Percentiles rank a stretch among this genome's conserved stretches.
These are phyloP conservation scores for Jamesozyma piceae DNA, from an alignment of 805 yeast species.

Conservation along the genomic window DNA sequence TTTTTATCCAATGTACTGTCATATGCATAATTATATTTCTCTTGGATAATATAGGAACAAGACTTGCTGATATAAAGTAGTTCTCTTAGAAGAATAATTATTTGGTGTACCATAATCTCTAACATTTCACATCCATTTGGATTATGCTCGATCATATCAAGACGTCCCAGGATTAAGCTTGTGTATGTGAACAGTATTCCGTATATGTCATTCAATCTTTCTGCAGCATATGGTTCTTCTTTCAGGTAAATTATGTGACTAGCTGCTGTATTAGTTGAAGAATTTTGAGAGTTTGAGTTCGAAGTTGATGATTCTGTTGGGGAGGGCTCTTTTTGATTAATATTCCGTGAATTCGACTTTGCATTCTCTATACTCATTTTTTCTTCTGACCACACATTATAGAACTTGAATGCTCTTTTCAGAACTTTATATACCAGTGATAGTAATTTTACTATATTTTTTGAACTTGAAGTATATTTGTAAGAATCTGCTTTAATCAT, in stretches of 20 bases:
- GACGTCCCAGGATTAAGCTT: slow-evolving; percentile 61
- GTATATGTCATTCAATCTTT: slow-evolving; percentile 56
- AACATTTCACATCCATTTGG: slow-evolving; percentile 58
- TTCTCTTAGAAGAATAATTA: slow-evolving; percentile 56
- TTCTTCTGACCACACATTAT: slow-evolving; percentile 65
- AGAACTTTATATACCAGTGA: slow-evolving; percentile 58
- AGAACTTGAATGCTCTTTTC: slow-evolving; percentile 52
- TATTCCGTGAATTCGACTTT: background rate
- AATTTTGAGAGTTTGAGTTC: background rate
- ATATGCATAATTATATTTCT: slow-evolving; percentile 22
- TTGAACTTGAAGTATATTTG: slow-evolving; percentile 49
- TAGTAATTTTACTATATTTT: slow-evolving; percentile 53
- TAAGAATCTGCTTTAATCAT: slow-evolving; percentile 70
- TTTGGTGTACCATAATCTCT: slow-evolving; percentile 59
- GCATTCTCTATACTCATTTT: slow-evolving; percentile 36
- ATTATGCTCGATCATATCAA: slow-evolving; percentile 70
- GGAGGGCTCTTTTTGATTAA: background rate
- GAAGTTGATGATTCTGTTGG: background rate
- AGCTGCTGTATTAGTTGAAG: background rate
- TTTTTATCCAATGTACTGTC: slow-evolving; percentile 32
- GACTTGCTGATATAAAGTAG: slow-evolving; percentile 49
- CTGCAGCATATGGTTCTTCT: slow-evolving; percentile 52
- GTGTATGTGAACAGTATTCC: slow-evolving; percentile 51
- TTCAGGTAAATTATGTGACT: background rate
- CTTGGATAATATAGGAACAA: slow-evolving; percentile 31